Percentiles rank a stretch among this genome's conserved stretches.
These are phyloP conservation scores for Backusella mclennaniae DNA, from an alignment of 192 early-diverging fungal species.

Conservation along the genomic window DNA sequence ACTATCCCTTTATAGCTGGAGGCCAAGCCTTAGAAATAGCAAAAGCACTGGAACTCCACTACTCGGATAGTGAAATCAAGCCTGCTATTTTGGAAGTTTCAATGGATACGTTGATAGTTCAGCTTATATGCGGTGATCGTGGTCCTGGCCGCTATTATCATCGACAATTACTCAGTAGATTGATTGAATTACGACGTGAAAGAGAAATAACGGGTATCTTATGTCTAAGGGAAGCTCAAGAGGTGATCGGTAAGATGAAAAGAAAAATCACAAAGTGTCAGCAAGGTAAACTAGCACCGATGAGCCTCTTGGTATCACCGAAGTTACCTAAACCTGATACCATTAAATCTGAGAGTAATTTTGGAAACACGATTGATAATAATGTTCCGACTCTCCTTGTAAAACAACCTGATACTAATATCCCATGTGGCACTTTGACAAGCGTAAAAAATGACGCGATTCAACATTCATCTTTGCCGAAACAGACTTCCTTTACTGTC, in stretches of 20 bases:
- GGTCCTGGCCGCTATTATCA: conserved; percentile 27
- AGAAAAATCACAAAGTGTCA: conserved; percentile 30
- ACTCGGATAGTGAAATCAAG: conserved; percentile 27
- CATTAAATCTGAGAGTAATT: not conserved
- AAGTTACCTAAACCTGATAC: not conserved
- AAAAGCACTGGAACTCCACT: conserved; percentile 17
- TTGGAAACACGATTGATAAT: not conserved
- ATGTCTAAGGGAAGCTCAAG: conserved; percentile 5
- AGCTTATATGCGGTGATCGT: conserved; percentile 24
- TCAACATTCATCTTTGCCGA: not conserved
- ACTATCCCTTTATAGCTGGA: conserved; percentile 31
- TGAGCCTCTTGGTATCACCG: not conserved
- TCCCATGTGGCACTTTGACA: not conserved
- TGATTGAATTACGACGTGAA: conserved; percentile 17
- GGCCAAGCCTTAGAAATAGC: conserved; percentile 25
- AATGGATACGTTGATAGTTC: conserved; percentile 18
- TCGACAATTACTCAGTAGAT: conserved; percentile 10
- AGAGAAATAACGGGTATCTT: conserved; percentile 21
- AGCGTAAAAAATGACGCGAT: not conserved
- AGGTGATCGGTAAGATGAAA: conserved; percentile 19
- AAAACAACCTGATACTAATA: not conserved
- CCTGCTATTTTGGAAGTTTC: conserved; percentile 29
- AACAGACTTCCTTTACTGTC: not conserved
- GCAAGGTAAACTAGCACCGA: not conserved
- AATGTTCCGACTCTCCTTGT: not conserved